A percentile compares a stretch with the other conserved stretches of the same genome.
Conservation (phyloP, 345 rosid genomes). For the Rhizophora mangle region DNA sequence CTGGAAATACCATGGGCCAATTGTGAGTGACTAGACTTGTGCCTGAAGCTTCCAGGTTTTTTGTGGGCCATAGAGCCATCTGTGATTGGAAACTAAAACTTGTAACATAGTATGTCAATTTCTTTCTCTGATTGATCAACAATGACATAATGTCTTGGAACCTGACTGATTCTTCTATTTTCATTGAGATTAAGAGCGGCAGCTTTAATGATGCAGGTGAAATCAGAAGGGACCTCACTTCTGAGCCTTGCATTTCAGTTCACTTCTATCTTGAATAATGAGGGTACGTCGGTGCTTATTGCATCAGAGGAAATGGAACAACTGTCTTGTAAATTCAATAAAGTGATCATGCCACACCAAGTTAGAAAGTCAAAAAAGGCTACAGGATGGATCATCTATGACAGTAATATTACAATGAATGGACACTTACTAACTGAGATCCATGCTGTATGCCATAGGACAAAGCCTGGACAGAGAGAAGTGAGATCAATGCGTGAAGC, state of each 20-base stretch:
- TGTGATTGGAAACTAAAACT: not conserved
- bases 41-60: too few relatives aligned
- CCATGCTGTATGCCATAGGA: constrained; percentile 56
- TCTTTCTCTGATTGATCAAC: not conserved
- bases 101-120: too few relatives aligned
- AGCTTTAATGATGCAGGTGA: constrained; percentile 47
- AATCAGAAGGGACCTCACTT: constrained; percentile 50
- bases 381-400: constrained; percentile 50
- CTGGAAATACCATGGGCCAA: too few relatives aligned
- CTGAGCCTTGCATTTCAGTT: constrained; percentile 58
- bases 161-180: not conserved
- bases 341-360: constrained; percentile 37
- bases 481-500: constrained; percentile 20
- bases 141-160: not conserved
- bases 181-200: constrained; percentile 1
- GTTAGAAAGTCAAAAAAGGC: constrained; percentile 22
- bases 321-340: constrained; percentile 28
- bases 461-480: constrained; percentile 15
- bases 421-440: constrained; percentile 53
- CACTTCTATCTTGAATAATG: constrained; percentile 36
- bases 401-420: constrained; percentile 44
- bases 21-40: too few relatives aligned
- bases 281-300: constrained; percentile 39
- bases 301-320: constrained; percentile 35
- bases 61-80: too few relatives aligned